Conservation (phyloP, 495 filamentous ascomycete species). For the Penicillium cinerascens region DNA sequence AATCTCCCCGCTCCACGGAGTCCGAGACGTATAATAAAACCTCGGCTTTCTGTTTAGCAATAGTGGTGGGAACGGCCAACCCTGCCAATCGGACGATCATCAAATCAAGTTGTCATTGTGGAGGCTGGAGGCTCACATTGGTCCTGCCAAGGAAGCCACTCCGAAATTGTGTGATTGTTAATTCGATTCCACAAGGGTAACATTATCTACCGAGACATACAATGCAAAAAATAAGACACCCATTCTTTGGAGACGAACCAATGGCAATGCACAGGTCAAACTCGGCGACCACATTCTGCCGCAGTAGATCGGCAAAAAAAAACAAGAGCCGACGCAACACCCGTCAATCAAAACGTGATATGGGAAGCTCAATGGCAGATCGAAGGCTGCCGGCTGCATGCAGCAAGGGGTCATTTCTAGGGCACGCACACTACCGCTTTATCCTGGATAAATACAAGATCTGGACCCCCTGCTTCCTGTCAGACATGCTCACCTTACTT, state of each 20-base stretch:
- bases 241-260: background rate
- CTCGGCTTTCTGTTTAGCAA: background rate
- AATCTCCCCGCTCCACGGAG: background rate
- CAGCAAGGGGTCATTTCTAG: conserved; percentile 15
- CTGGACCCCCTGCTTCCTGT: conserved; percentile 18
- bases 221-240: background rate
- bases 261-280: background rate
- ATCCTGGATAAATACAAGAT: conserved; percentile 3
- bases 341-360: conserved; percentile 3
- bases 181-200: background rate
- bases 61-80: background rate
- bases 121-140: background rate
- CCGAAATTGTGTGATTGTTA: background rate
- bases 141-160: background rate
- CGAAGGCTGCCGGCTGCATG: conserved; percentile 10
- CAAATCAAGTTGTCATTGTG: background rate
- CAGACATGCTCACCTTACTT: conserved; percentile 10
- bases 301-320: background rate
- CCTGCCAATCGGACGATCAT: background rate
- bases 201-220: background rate
- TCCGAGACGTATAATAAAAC: background rate
- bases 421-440: conserved; percentile 2
- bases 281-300: background rate
- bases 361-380: conserved; percentile 5
- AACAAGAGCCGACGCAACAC: too few species aligned